Evolutionary conservation across 257 asterid species (phyloP).

Genomic region (Nicotiana obtusifolia): DNA sequence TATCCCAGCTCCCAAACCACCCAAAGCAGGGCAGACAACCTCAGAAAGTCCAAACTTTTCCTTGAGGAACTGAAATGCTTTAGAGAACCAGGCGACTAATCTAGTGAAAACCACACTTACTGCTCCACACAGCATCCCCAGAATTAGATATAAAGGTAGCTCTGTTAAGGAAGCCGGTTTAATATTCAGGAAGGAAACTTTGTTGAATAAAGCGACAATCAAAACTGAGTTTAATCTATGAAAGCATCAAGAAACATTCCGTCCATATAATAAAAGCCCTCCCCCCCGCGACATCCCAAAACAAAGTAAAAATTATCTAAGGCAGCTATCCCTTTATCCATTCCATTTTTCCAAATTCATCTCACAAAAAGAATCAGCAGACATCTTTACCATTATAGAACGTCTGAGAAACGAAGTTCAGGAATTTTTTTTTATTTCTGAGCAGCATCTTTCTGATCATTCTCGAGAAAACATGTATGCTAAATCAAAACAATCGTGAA

Average conservation of each 20-base stretch:
- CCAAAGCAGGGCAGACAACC: slow-evolving; percentile 93
- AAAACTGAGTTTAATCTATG: background rate
- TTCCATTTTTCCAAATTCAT: background rate
- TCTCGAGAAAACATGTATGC: background rate
- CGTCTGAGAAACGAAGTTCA: background rate
- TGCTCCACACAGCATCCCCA: slow-evolving; percentile 97
- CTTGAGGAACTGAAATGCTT: slow-evolving; percentile 54
- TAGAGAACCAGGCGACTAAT: slow-evolving; percentile 64
- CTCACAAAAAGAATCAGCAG: background rate
- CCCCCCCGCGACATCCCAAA: background rate
- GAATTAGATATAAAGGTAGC: slow-evolving; percentile 85
- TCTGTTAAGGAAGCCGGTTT: slow-evolving; percentile 40
- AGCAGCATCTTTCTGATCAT: background rate
- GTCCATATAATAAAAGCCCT: background rate
- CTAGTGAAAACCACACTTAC: slow-evolving; percentile 87
- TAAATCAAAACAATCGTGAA: background rate
- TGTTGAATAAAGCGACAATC: background rate
- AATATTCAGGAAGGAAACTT: slow-evolving; percentile 23
- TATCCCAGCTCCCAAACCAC: slow-evolving; percentile 95
- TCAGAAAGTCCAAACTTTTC: slow-evolving; percentile 69
- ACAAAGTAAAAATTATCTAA: background rate
- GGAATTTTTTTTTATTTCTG: background rate
- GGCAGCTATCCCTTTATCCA: background rate
- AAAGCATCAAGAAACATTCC: background rate
- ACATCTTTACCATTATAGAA: background rate